A percentile compares a stretch with the other conserved stretches of the same genome.
Evolutionary conservation across 2,329 filamentous ascomycete genomes (phyloP).

Genomic region (Penicillium sp.): DNA sequence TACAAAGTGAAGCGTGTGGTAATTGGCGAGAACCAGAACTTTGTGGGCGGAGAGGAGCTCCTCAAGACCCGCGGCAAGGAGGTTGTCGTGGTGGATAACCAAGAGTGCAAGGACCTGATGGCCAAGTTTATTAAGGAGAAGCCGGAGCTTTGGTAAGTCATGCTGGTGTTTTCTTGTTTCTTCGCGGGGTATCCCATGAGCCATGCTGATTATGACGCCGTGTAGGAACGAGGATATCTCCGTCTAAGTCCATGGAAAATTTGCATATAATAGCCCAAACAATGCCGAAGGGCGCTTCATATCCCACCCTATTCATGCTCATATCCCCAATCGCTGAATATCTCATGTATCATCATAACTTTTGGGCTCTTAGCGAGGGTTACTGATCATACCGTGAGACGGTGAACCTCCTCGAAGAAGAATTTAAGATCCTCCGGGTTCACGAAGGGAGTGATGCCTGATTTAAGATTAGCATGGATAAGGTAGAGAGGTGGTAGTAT

Average conservation of each 20-base stretch:
- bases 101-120: slow-evolving; percentile 65
- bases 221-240: slow-evolving; percentile 57
- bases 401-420: slow-evolving; percentile 88
- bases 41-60: slow-evolving; percentile 67
- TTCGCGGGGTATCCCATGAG: background rate
- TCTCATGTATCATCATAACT: slow-evolving; percentile 9
- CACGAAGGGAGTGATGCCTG: slow-evolving; percentile 89
- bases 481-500: slow-evolving; percentile 3
- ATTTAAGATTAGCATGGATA: slow-evolving; percentile 21
- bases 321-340: background rate
- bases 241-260: slow-evolving; percentile 34
- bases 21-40: slow-evolving; percentile 71
- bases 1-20: slow-evolving; percentile 71
- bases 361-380: slow-evolving; percentile 2
- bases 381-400: slow-evolving; percentile 37
- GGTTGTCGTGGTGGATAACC: slow-evolving; percentile 63
- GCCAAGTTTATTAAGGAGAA: slow-evolving; percentile 65
- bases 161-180: slow-evolving; percentile 7
- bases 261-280: slow-evolving; percentile 9
- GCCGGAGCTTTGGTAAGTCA: slow-evolving; percentile 62
- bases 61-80: slow-evolving; percentile 64
- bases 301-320: slow-evolving; percentile 2
- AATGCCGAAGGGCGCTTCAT: slow-evolving; percentile 2
- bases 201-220: slow-evolving; percentile 14
- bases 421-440: slow-evolving; percentile 90